A percentile compares a stretch with the other conserved stretches of the same genome.
Conservation (phyloP, 208 protist genomes). For the Trypanosoma avium region DNA sequence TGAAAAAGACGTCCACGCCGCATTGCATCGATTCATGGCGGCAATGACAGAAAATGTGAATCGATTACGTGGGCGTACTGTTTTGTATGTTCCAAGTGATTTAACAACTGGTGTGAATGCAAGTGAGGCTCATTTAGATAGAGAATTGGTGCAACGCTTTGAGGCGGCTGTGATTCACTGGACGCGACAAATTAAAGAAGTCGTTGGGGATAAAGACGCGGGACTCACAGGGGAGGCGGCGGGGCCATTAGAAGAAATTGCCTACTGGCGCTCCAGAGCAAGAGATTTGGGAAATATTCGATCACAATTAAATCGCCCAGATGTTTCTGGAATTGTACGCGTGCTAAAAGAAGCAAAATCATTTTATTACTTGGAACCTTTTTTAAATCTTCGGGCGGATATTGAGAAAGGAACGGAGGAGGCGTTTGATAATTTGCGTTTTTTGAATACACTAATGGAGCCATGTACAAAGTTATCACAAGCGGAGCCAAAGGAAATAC, state of each 20-base stretch:
- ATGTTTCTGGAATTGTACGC: slow-evolving; percentile 91
- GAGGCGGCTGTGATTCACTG: slow-evolving; percentile 98
- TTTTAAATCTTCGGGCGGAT: slow-evolving; percentile 90
- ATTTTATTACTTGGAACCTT: slow-evolving; percentile 94
- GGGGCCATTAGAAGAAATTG: slow-evolving; percentile 96
- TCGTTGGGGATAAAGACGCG: slow-evolving; percentile 91
- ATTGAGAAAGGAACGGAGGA: slow-evolving; percentile 94
- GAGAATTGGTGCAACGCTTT: slow-evolving; percentile 96
- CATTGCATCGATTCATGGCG: slow-evolving; percentile 98
- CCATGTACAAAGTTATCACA: slow-evolving; percentile 91
- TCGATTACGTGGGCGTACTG: slow-evolving; percentile 93
- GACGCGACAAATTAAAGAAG: slow-evolving; percentile 98
- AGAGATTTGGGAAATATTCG: slow-evolving; percentile 95
- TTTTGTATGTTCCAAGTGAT: slow-evolving; percentile 98
- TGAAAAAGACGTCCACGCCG: slow-evolving; percentile 93
- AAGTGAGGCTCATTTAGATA: slow-evolving; percentile 77
- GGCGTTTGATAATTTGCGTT: slow-evolving; percentile 96
- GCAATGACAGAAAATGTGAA: slow-evolving; percentile 95
- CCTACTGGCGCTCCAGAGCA: slow-evolving; percentile 94
- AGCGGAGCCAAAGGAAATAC: slow-evolving; percentile 89
- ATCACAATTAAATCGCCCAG: slow-evolving; percentile 90
- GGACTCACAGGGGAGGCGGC: slow-evolving; percentile 51
- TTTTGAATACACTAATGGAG: slow-evolving; percentile 91
- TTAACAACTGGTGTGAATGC: slow-evolving; percentile 41
- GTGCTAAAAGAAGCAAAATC: slow-evolving; percentile 93